Percentiles rank a stretch among this genome's conserved stretches.
Evolutionary conservation across 2,329 filamentous ascomycete species (phyloP).

Genomic region (Diaporthe vaccinii): DNA sequence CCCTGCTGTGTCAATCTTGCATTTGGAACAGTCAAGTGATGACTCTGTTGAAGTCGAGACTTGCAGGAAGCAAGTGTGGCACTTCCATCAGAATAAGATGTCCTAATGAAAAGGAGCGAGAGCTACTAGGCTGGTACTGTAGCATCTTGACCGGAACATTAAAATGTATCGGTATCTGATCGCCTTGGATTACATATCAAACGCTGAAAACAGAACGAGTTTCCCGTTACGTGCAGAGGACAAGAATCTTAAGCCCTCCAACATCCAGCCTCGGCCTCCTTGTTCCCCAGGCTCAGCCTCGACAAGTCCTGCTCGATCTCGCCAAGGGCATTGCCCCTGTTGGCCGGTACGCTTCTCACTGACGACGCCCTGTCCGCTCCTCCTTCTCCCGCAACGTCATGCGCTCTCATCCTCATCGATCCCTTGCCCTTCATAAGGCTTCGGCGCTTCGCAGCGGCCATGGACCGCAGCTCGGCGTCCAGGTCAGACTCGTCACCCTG

Average conservation of each 20-base stretch:
- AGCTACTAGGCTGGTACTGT: not conserved
- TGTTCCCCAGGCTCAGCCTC: constrained; percentile 34
- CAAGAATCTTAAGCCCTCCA: constrained; percentile 12
- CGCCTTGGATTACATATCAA: not conserved
- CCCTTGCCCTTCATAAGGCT: constrained; percentile 40
- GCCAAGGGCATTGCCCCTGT: constrained; percentile 8
- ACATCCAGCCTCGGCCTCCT: constrained; percentile 18
- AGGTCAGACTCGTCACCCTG: constrained; percentile 25
- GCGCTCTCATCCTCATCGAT: constrained; percentile 18
- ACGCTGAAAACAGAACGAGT: not conserved
- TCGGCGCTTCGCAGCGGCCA: constrained; percentile 39
- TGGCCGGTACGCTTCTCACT: constrained; percentile 14
- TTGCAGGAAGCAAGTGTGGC: too few species aligned
- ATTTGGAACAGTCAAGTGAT: too few species aligned
- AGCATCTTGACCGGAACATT: not conserved
- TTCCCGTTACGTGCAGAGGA: not conserved
- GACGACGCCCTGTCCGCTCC: constrained; percentile 3
- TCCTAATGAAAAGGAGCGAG: too few species aligned
- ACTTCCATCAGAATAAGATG: too few species aligned
- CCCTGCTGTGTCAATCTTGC: too few species aligned
- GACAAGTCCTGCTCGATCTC: constrained; percentile 27
- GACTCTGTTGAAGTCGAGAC: too few species aligned
- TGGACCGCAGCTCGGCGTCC: constrained; percentile 36
- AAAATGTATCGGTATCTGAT: constrained; percentile 26
- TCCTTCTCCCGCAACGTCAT: constrained; percentile 7